Percentiles rank a stretch among this genome's conserved stretches.
Conservation (phyloP, 2,329 filamentous ascomycete species). For the Neocatenulostroma microsporum region DNA sequence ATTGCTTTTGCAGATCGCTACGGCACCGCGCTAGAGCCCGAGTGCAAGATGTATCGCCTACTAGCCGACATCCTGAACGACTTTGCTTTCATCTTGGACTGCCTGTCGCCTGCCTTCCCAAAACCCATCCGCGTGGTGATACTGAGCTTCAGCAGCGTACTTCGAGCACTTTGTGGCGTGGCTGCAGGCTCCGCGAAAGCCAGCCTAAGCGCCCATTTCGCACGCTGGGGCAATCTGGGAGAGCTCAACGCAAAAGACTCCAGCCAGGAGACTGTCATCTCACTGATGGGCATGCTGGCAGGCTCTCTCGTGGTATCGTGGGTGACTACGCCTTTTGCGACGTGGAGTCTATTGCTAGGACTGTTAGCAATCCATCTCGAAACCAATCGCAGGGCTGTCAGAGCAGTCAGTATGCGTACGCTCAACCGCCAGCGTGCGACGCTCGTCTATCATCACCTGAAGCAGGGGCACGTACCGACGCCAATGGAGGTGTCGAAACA, state of each 20-base stretch:
- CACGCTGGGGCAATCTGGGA: slow-evolving; percentile 74
- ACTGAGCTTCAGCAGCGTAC: slow-evolving; percentile 53
- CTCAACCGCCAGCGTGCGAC: slow-evolving; percentile 82
- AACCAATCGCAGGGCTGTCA: slow-evolving; percentile 81
- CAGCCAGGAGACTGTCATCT: slow-evolving; percentile 90
- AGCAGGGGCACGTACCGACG: slow-evolving; percentile 43
- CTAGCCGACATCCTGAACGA: slow-evolving; percentile 87
- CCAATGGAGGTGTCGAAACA: slow-evolving; percentile 56
- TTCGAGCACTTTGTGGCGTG: slow-evolving; percentile 72
- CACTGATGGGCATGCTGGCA: slow-evolving; percentile 75
- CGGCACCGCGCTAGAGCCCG: slow-evolving; percentile 75
- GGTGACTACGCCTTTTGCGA: slow-evolving; percentile 62
- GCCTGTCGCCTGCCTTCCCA: slow-evolving; percentile 67
- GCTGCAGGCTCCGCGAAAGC: slow-evolving; percentile 86
- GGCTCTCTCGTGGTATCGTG: slow-evolving; percentile 74
- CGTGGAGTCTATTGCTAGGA: slow-evolving; percentile 63
- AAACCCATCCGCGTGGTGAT: slow-evolving; percentile 49
- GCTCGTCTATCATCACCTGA: slow-evolving; percentile 58
- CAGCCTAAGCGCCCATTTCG: slow-evolving; percentile 85
- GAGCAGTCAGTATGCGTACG: slow-evolving; percentile 71
- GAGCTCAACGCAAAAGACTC: slow-evolving; percentile 94
- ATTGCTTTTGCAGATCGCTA: slow-evolving; percentile 79
- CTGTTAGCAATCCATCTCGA: slow-evolving; percentile 70
- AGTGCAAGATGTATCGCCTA: slow-evolving; percentile 84
- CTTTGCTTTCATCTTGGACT: slow-evolving; percentile 74